Conservation (phyloP, 495 filamentous ascomycete genomes). For the Xanthoparmelia taractica region DNA sequence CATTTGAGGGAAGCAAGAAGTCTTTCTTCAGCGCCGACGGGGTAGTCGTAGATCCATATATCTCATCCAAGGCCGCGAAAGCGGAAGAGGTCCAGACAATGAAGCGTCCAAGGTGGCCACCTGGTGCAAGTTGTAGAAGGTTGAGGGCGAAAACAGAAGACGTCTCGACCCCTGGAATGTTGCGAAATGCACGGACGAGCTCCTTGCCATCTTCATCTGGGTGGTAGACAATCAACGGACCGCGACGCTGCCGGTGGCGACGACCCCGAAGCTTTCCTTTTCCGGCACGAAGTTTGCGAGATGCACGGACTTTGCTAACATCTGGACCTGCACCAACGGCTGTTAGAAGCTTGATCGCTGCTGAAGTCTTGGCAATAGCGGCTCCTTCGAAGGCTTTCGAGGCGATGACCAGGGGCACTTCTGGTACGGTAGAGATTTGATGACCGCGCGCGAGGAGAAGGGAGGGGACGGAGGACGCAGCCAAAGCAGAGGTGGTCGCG, state of each 20-base stretch:
- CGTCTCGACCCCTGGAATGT: constrained; percentile 97
- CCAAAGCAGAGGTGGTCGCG: constrained; percentile 92
- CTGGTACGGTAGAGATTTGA: constrained; percentile 82
- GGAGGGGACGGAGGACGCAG: constrained; percentile 87
- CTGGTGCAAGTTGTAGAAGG: constrained; percentile 96
- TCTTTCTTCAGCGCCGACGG: constrained; percentile 91
- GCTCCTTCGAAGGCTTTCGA: constrained; percentile 72
- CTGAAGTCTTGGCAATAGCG: constrained; percentile 79
- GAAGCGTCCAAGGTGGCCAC: constrained; percentile 98
- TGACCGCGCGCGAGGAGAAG: constrained; percentile 95
- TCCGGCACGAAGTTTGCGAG: constrained; percentile 89
- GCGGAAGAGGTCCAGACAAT: constrained; percentile 96
- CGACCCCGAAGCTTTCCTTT: constrained; percentile 96
- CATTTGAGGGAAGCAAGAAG: constrained; percentile 85
- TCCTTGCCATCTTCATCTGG: constrained; percentile 87
- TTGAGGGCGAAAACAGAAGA: constrained; percentile 90
- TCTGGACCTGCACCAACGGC: constrained; percentile 84
- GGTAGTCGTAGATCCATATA: constrained; percentile 86
- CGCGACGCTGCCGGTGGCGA: constrained; percentile 93
- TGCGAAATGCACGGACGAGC: constrained; percentile 87
- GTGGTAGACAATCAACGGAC: constrained; percentile 94
- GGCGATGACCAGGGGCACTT: constrained; percentile 94
- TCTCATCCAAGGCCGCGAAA: constrained; percentile 87
- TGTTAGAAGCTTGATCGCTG: constrained; percentile 77
- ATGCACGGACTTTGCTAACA: constrained; percentile 85